A percentile compares a stretch with the other conserved stretches of the same genome.
Conservation (phyloP, 2,329 filamentous ascomycete genomes). For the Ampelomyces quisqualis region DNA sequence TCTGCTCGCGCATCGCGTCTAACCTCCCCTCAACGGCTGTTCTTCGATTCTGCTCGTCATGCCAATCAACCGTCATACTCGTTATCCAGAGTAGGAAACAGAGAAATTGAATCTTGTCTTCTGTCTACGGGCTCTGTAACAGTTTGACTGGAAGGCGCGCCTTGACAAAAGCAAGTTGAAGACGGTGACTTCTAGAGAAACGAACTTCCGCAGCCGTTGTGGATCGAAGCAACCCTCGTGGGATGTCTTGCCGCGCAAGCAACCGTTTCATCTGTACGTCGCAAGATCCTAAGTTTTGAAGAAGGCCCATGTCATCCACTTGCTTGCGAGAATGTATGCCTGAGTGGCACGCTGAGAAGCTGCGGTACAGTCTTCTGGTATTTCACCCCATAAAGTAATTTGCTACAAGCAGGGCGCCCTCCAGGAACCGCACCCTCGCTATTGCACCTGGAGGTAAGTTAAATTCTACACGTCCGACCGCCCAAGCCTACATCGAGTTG, state of each 20-base stretch:
- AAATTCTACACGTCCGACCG: conserved; percentile 22
- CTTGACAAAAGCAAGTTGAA: conserved; percentile 28
- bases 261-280: conserved; percentile 23
- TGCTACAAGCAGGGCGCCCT: conserved; percentile 44
- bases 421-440: conserved; percentile 50
- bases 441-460: conserved; percentile 43
- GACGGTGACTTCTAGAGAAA: conserved; percentile 32
- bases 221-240: conserved; percentile 30
- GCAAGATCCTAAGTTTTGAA: conserved; percentile 28
- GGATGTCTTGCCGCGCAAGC: conserved; percentile 28
- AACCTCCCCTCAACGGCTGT: conserved; percentile 20
- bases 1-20: conserved; percentile 29
- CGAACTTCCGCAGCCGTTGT: conserved; percentile 36
- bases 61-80: conserved; percentile 38
- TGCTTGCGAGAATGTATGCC: conserved; percentile 28
- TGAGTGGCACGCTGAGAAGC: conserved; percentile 26
- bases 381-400: conserved; percentile 52
- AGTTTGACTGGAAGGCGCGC: conserved; percentile 35
- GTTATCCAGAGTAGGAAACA: conserved; percentile 36
- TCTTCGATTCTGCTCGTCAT: conserved; percentile 10
- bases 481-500: neutral
- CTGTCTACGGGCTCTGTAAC: conserved; percentile 29
- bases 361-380: too few species aligned
- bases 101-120: conserved; percentile 33
- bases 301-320: conserved; percentile 40